phyloP scores from a whole-genome alignment of 441 rosid species.

The Erodium chrysanthum region DNA sequence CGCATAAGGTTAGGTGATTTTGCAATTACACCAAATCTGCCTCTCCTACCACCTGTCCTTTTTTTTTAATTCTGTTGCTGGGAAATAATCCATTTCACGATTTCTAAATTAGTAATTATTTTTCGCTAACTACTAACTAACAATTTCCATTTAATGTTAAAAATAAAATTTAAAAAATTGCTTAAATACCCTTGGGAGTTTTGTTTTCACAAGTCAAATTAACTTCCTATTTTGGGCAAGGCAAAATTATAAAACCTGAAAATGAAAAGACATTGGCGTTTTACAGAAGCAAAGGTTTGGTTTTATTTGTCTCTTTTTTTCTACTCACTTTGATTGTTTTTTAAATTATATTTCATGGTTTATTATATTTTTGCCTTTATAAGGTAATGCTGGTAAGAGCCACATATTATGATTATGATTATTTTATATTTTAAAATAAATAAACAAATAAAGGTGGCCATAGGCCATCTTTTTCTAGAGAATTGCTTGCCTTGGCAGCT shows the following conservation, averaged over 20 bases:
- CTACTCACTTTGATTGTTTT: not conserved
- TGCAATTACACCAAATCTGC: conserved; percentile 1
- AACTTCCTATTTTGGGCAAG: not conserved
- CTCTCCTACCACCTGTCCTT: not conserved
- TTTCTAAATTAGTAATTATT: too few relatives aligned
- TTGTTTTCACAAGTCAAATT: too few relatives aligned
- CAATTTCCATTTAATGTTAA: too few relatives aligned
- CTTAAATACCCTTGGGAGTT: too few relatives aligned
- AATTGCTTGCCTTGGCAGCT: conserved; percentile 7
- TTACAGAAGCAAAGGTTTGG: conserved; percentile 2
- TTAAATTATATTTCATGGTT: not conserved
- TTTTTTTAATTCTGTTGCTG: not conserved
- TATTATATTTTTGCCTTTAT: not conserved
- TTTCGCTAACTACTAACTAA: too few relatives aligned
- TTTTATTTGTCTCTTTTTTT: not conserved
- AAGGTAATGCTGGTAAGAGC: not conserved
- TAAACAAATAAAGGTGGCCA: not conserved
- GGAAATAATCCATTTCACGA: too few relatives aligned
- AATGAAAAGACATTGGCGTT: conserved; percentile 7
- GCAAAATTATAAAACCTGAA: not conserved
- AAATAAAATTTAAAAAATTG: too few relatives aligned
- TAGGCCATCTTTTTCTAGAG: conserved; percentile 4
- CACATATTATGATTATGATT: not conserved
- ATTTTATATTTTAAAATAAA: not conserved
- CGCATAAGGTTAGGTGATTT: not conserved